These are phyloP conservation scores for Magnolia changhungtana DNA, from an alignment of 164 flowering plant species.

Conservation along the genomic window DNA sequence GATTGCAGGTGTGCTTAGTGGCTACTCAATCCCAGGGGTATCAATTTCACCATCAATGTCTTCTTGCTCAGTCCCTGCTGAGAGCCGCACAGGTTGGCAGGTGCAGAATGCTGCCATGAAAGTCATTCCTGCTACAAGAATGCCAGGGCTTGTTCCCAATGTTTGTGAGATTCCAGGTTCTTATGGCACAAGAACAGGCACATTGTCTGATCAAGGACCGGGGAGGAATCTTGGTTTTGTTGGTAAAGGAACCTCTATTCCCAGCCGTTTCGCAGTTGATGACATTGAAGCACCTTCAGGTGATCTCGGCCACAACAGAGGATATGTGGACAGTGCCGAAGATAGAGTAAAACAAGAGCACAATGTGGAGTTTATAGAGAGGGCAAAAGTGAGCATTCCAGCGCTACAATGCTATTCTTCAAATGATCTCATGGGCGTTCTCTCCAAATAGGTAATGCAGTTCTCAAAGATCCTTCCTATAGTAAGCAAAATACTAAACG, in stretches of 20 bases:
- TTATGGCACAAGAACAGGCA: conserved; percentile 27
- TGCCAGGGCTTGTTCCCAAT: conserved; percentile 32
- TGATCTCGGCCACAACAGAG: conserved; percentile 29
- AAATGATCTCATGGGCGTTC: conserved; percentile 61
- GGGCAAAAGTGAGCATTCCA: conserved; percentile 36
- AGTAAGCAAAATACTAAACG: no score
- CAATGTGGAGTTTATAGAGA: conserved; percentile 36
- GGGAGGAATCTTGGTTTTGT: conserved; percentile 46
- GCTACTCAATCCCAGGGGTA: conserved; percentile 34
- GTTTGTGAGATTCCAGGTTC: conserved; percentile 28
- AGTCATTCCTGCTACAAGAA: conserved; percentile 22
- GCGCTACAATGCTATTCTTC: conserved; percentile 34
- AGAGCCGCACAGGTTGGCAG: conserved; percentile 30
- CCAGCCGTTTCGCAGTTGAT: conserved; percentile 58
- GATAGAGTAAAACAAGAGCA: conserved; percentile 57
- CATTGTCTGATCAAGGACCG: conserved; percentile 39
- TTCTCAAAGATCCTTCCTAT: neutral
- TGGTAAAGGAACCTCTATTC: conserved; percentile 45
- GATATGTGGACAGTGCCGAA: conserved; percentile 23
- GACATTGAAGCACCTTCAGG: conserved; percentile 39
- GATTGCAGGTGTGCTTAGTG: conserved; percentile 30
- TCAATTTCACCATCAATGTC: conserved; percentile 39
- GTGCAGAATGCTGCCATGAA: conserved; percentile 33
- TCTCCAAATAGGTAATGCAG: conserved; percentile 59
- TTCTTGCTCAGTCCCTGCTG: conserved; percentile 36